Base-by-base conservation (phyloP, 805 yeast genomes). In the Danielia reshetovae region DNA sequence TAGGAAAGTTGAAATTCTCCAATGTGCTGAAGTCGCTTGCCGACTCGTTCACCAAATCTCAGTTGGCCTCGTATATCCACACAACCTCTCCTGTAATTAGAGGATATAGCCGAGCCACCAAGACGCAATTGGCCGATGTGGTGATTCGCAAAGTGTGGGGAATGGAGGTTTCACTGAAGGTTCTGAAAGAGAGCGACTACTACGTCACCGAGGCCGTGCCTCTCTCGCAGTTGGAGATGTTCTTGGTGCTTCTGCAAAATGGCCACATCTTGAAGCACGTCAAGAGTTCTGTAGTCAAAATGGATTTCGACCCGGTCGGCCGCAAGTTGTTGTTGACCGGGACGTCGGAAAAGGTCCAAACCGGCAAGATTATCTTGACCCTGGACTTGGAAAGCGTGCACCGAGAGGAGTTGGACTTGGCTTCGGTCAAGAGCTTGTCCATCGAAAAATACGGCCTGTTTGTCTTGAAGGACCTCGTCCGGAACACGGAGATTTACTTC, bases 351-450 rank as follows among this genome's bases (percentile, higher is more conserved):
- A 74, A 73, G 24, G 55, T 65, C 24, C 55, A 59, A 17, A 72
- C 69, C 57, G 72, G 75, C 14, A 56, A 60, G 35, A 63, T 74
- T 21, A 57, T 62, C n/a, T 48, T 72, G 29, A 51, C 51, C 24
- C 46, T 55, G 3, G 51, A 57, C 18, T 45, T 70, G 30, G 57
- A 54, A 11, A 43, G 51, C 1, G 45, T 59, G 4, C 41, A 45
- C 18, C 46, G 49, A 8, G 59, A 56, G 19, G 54, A 43, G n/a
- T 31, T 71, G 5, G 64, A 68, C 41, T 46, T 70, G 32, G 28
- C 46, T n/a, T 31, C 44, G 13, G 39, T 63, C 24, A 52, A 55
- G 36, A 22, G 39, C 9, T 43, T 61, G n/a, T 64, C 49, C 40
- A 22, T 40, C 29, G 48, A 54, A 28, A 62, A 62, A 42, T 52